These are phyloP conservation scores for Triticum aestivum DNA, from an alignment of 176 grass and related monocot species.

Conservation along the genomic window DNA sequence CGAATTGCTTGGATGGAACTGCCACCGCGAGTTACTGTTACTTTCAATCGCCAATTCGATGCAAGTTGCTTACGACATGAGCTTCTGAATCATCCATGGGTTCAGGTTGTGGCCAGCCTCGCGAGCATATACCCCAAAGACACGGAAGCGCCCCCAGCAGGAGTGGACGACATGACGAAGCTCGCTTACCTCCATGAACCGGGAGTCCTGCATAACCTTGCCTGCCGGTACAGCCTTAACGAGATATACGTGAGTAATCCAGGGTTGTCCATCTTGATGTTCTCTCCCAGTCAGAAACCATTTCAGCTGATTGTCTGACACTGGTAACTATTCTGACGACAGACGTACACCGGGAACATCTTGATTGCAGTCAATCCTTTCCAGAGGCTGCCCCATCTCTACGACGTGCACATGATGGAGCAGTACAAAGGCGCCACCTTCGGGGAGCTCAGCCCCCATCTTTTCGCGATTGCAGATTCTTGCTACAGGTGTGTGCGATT, in stretches of 20 bases:
- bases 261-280: not conserved
- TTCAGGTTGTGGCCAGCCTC: conserved; percentile 64
- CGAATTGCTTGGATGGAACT: not conserved
- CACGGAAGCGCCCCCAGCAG: conserved; percentile 72
- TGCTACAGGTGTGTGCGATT: conserved; percentile 70
- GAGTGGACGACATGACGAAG: conserved; percentile 98
- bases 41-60: not conserved
- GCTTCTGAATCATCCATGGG: not conserved
- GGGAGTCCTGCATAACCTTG: conserved; percentile 74
- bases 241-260: conserved; percentile 82
- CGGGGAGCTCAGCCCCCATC: conserved; percentile 89
- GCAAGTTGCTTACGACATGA: not conserved
- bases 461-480: conserved; percentile 78
- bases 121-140: conserved; percentile 87
- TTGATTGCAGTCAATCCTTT: conserved; percentile 97
- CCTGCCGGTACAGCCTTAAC: conserved; percentile 65
- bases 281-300: not conserved
- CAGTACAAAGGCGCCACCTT: conserved; percentile 90
- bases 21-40: not conserved
- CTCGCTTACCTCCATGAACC: conserved; percentile 95
- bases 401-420: conserved; percentile 95
- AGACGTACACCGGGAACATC: conserved; percentile 98
- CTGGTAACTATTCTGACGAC: not conserved
- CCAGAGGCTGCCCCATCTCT: conserved; percentile 78
- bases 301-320: not conserved